These are phyloP conservation scores for Russula brevipes DNA, from an alignment of 768 basidiomycete species.

Conservation along the genomic window DNA sequence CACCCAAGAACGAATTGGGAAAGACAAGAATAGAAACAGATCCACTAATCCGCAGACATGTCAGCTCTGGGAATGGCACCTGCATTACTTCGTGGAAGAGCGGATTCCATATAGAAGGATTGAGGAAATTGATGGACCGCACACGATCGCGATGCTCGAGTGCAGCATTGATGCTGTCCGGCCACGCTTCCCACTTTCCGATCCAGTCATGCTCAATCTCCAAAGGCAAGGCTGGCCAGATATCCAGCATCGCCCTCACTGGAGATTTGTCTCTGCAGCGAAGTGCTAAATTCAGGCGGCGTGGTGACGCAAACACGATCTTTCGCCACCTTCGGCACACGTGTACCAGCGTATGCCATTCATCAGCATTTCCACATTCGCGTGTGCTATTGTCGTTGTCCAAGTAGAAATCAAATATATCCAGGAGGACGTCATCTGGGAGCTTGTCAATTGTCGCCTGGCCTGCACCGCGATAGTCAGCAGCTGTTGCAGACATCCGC, in stretches of 20 bases:
- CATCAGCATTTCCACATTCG: neutral
- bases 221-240: neutral
- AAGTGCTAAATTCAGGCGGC: neutral
- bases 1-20: neutral
- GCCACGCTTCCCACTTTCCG: fast-evolving
- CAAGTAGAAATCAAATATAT: neutral
- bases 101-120: neutral
- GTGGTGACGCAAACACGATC: neutral
- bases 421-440: neutral
- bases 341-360: neutral
- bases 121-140: neutral
- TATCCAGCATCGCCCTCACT: neutral
- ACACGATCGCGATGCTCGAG: neutral
- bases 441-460: neutral
- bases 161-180: neutral
- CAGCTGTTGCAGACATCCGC: neutral
- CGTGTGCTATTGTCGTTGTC: too few species aligned
- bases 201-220: neutral
- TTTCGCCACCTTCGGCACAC: neutral
- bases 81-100: neutral
- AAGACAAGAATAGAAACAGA: neutral
- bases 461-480: neutral
- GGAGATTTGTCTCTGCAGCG: neutral
- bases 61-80: neutral
- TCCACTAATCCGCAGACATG: neutral